phyloP scores from a whole-genome alignment of 768 basidiomycete genomes.

The Collybia sordida region DNA sequence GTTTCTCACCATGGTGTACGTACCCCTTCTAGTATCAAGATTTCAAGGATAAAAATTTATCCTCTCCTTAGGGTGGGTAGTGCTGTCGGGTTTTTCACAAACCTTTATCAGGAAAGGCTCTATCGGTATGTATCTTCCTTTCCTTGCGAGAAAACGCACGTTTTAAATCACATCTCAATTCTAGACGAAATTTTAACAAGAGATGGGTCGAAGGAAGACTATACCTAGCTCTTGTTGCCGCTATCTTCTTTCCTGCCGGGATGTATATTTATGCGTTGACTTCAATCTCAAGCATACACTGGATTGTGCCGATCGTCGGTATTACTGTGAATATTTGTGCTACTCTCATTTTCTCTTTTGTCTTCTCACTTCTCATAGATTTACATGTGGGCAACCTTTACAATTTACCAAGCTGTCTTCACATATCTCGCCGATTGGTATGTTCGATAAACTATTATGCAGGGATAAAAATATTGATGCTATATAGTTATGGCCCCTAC shows the following conservation, averaged over 20 bases:
- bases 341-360: not conserved
- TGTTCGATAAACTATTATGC: slow-evolving; percentile 10
- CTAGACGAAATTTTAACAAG: slow-evolving; percentile 30
- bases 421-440: slow-evolving; percentile 67
- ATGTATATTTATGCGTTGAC: slow-evolving; percentile 79
- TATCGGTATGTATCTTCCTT: slow-evolving; percentile 37
- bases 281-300: slow-evolving; percentile 50
- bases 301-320: slow-evolving; percentile 65
- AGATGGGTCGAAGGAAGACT: slow-evolving; percentile 59
- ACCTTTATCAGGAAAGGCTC: slow-evolving; percentile 46
- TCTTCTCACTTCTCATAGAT: slow-evolving; percentile 16
- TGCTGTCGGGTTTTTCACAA: slow-evolving; percentile 42
- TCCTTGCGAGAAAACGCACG: not conserved
- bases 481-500: slow-evolving; percentile 49
- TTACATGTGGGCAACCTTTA: slow-evolving; percentile 47
- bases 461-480: not conserved
- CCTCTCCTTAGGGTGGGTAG: slow-evolving; percentile 44
- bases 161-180: not conserved
- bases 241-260: slow-evolving; percentile 49
- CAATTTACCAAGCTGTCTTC: slow-evolving; percentile 59
- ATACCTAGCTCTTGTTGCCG: slow-evolving; percentile 53
- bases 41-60: too few species aligned
- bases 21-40: too few species aligned
- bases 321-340: slow-evolving; percentile 33
- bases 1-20: slow-evolving; percentile 56